Conservation (phyloP, 352 stramenopile species). For the Phytophthora fragariae region DNA sequence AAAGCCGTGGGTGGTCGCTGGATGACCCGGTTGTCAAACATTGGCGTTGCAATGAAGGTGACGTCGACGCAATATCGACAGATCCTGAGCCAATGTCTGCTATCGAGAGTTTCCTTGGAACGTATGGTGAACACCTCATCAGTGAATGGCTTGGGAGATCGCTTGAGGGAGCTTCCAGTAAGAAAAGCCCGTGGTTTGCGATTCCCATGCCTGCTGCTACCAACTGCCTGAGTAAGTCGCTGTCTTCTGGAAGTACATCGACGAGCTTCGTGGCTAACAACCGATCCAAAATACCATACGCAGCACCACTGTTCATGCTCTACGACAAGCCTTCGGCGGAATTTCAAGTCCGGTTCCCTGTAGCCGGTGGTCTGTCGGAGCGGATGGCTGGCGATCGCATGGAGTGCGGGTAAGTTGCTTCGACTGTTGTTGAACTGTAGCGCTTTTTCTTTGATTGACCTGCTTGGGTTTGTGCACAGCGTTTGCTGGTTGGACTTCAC, state of each 20-base stretch:
- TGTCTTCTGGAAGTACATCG: neutral
- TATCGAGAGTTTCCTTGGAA: constrained; percentile 26
- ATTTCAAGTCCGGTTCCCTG: constrained; percentile 25
- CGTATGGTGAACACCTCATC: constrained; percentile 31
- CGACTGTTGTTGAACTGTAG: neutral
- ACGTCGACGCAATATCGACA: neutral
- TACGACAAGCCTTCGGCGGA: constrained; percentile 14
- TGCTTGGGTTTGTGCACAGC: constrained; percentile 2
- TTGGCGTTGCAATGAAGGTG: neutral
- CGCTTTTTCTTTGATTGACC: neutral
- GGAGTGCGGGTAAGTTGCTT: constrained; percentile 33
- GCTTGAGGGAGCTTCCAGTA: constrained; percentile 1
- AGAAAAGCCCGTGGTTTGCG: constrained; percentile 17
- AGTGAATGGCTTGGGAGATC: constrained; percentile 33
- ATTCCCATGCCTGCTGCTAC: constrained; percentile 23
- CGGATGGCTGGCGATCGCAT: constrained; percentile 33
- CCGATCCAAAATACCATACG: neutral
- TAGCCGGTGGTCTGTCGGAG: constrained; percentile 11
- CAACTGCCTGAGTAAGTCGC: constrained; percentile 14
- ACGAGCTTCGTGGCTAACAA: constrained; percentile 1
- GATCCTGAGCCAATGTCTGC: neutral
- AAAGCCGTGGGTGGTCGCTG: constrained; percentile 10
- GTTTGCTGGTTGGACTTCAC: constrained; percentile 38
- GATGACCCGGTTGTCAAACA: constrained; percentile 1
- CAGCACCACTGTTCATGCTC: constrained; percentile 25